phyloP scores from a whole-genome alignment of 768 basidiomycete genomes.

The Rhodosporidiobolus sp. region DNA sequence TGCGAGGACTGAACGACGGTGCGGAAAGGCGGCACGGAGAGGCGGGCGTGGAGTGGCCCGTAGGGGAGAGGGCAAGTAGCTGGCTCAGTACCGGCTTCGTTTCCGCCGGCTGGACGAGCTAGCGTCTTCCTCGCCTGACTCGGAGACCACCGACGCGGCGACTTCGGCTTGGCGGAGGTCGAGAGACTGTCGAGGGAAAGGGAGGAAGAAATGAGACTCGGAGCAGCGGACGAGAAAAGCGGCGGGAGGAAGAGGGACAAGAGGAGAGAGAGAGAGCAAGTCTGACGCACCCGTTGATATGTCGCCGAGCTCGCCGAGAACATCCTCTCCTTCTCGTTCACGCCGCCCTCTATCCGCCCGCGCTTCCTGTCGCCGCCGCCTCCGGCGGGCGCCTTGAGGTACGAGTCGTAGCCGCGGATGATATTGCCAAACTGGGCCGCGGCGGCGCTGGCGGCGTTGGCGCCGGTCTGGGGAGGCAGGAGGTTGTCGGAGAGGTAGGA shows the following conservation, averaged over 20 bases:
- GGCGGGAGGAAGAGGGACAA: background rate
- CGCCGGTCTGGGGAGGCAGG: conserved; percentile 40
- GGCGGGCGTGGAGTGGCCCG: too few species aligned
- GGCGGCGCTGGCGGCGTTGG: conserved; percentile 24
- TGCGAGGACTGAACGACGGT: too few species aligned
- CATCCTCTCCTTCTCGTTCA: conserved; percentile 48
- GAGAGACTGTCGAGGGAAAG: conserved; percentile 10
- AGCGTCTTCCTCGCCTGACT: too few species aligned
- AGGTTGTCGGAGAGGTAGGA: conserved; percentile 50
- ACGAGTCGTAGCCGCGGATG: conserved; percentile 52
- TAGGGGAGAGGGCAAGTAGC: too few species aligned
- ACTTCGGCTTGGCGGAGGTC: conserved; percentile 28
- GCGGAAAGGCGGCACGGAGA: too few species aligned
- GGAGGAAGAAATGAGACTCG: too few species aligned
- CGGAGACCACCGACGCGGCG: background rate
- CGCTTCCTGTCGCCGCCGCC: conserved; percentile 36
- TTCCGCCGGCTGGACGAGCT: too few species aligned
- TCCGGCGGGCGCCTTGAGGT: conserved; percentile 48
- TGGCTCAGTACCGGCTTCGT: too few species aligned
- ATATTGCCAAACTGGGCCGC: conserved; percentile 49
- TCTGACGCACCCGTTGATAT: conserved; percentile 44
- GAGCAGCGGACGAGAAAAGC: too few species aligned
- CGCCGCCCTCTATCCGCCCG: conserved; percentile 41
- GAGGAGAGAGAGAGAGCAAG: background rate
- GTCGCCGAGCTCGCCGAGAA: conserved; percentile 49